Base-by-base conservation (phyloP, 176 grass and related monocot species). In the Guadua angustifolia region DNA sequence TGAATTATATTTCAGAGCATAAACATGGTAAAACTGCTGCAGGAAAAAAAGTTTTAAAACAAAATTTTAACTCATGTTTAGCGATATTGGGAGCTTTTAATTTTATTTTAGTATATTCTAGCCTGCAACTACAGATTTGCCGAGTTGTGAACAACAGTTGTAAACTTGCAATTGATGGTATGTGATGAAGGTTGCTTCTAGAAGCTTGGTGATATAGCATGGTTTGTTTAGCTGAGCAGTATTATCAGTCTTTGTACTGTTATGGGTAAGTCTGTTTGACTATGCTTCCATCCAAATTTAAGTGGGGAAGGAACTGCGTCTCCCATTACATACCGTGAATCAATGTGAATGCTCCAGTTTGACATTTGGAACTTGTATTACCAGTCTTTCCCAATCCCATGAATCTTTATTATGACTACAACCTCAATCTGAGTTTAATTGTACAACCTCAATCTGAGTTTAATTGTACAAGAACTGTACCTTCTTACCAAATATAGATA, bases 261-360 rank as follows among this genome's bases (percentile, higher is more conserved):
- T 49, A 36, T 22, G 14, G 13, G 18, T 75, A 53, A 22, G 18
- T 80, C 55, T 43, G 2, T 63, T 35, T 83, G 45, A 72, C 65
- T 82, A 78, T 70, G 19, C 6, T 29, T 77, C 10, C n/a, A 65
- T 19, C 13, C 22, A 75, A 82, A 36, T 62, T 69, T 89, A 53
- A 38, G 71, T 4, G 9, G 45, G 53, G 47, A 65, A 85, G 55
- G 68, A 80, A 69, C 8, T 32, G 47, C 26, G 35, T 70, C 16
- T 61, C 33, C 32, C 43, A 50, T 77, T 39, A 36, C 45, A 58
- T 67, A 10, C 2, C 12, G 70, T 13, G 21, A 66, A 82, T 17
- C 19, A 85, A 42, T 12, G 38, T 65, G 64, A 77, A 53, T 49
- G 3, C 55, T 56, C 10, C 6, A 57, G 29, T 86, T 66, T 90